Percentiles rank a stretch among this genome's conserved stretches.
phyloP scores from a whole-genome alignment of 805 yeast genomes.

The Blastobotrys attinorum region DNA sequence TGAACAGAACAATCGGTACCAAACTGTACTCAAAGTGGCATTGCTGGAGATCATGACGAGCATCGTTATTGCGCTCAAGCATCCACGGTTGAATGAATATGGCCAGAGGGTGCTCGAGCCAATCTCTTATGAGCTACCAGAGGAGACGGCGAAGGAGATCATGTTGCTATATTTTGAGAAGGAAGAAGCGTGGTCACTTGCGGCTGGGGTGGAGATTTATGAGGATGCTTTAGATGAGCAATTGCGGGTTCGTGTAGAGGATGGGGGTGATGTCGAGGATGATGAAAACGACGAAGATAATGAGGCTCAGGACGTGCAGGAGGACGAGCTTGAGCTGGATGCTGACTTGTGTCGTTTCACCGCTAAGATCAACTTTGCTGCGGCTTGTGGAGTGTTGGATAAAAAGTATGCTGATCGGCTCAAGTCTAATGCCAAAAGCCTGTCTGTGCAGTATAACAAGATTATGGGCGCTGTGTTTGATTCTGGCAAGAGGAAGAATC shows the following conservation, averaged over 20 bases:
- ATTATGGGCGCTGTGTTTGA: not conserved
- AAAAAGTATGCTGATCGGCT: conserved; percentile 28
- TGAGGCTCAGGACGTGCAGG: conserved; percentile 21
- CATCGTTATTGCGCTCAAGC: conserved; percentile 21
- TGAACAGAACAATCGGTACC: not conserved
- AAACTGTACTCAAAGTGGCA: conserved; percentile 4
- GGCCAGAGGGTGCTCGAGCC: conserved; percentile 13
- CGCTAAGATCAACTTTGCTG: conserved; percentile 33
- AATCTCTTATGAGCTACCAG: conserved; percentile 15
- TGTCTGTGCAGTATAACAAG: conserved; percentile 12
- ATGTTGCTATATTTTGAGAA: conserved; percentile 37
- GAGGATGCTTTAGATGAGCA: conserved; percentile 10
- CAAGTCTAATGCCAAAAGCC: conserved; percentile 26
- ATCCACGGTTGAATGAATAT: conserved; percentile 19
- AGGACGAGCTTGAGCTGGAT: conserved; percentile 25
- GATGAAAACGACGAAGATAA: conserved; percentile 24
- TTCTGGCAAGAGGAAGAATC: not conserved
- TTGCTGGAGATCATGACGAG: conserved; percentile 20
- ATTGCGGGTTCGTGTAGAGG: not conserved
- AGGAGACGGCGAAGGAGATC: conserved; percentile 24
- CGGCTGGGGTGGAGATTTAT: not conserved
- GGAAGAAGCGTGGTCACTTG: conserved; percentile 39
- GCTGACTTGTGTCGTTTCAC: conserved; percentile 36
- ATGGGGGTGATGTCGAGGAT: not conserved
- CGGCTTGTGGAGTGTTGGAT: conserved; percentile 30